Base-by-base conservation (phyloP, 2,329 filamentous ascomycete species). In the Cercospora zeae-maydis region DNA sequence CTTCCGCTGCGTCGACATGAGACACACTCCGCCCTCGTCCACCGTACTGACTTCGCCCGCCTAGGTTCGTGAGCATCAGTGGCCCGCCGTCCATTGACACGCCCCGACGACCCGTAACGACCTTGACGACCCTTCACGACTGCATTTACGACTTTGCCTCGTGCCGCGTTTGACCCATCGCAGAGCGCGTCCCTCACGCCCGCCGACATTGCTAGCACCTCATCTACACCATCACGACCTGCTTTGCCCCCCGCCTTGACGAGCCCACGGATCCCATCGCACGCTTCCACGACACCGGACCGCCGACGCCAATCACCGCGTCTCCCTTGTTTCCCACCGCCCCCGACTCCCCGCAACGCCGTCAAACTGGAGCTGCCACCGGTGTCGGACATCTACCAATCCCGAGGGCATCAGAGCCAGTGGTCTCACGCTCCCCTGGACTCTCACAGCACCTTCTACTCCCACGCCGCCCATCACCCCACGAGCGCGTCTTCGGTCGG, bases 361-460 rank as follows among this genome's bases (percentile, higher is more conserved):
- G 91, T 86, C 88, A 95, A 93, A 84, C 91, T 96, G 91, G 91
- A 93, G 90, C 87, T 93, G 79, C 90, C 91, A 81, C 90, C 90
- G 81, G 89, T 92, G 76, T 89, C 89, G 75, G 88, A 91, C 82
- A 86, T 90, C 82, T 88, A 91, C 51, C 58, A 61, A 80, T 86
- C 88, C 85, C 88, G 90, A 86, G 88, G 88, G 82, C 83, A 85
- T 79, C 88, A 93, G 79, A 82, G 82, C 70, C 78, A 81, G 77
- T 91, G 86, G 80, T 90, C 88, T 80, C 88, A 87, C 79, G 81
- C 83, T 75, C 84, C 70, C 60, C 88, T 79, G 84, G 85, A 75
- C 77, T 81, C 69, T 85, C 88, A 77, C 24, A 86, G 76, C 81
- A 79, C 91, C 72, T 88, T 89, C 16, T 63, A 58, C 63, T 58